phyloP scores from a whole-genome alignment of 2,329 filamentous ascomycete genomes.

The Fusarium illudens region DNA sequence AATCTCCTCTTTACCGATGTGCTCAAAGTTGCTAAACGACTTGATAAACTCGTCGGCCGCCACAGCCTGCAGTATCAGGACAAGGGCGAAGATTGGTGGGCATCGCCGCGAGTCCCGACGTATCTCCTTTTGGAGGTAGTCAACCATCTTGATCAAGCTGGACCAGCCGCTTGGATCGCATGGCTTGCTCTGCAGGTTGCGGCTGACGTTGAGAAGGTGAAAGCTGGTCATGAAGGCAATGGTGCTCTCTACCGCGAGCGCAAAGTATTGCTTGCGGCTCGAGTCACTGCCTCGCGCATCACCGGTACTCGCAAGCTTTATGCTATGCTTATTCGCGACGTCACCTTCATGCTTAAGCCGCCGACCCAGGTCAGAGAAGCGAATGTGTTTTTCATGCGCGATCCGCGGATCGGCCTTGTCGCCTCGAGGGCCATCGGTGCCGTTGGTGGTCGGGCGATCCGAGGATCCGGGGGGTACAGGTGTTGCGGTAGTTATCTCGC shows the following conservation, averaged over 20 bases:
- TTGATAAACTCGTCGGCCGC: conserved; percentile 57
- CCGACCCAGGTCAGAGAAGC: conserved; percentile 54
- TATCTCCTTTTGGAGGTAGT: conserved; percentile 51
- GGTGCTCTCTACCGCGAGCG: conserved; percentile 59
- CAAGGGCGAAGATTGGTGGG: conserved; percentile 53
- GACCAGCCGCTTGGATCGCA: conserved; percentile 54
- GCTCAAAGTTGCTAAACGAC: conserved; percentile 44
- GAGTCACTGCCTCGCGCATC: conserved; percentile 42
- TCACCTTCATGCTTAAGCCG: conserved; percentile 66
- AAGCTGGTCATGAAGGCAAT: conserved; percentile 64
- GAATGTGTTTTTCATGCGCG: conserved; percentile 49
- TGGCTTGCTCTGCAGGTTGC: conserved; percentile 54
- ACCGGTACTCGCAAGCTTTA: conserved; percentile 35
- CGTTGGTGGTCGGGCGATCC: conserved; percentile 44
- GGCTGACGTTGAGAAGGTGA: conserved; percentile 57
- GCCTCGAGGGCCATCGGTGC: conserved; percentile 42
- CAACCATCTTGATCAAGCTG: conserved; percentile 56
- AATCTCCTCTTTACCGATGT: conserved; percentile 32
- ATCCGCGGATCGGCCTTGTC: conserved; percentile 40
- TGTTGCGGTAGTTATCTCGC: conserved; percentile 51
- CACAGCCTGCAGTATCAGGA: conserved; percentile 55
- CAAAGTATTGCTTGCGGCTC: conserved; percentile 53
- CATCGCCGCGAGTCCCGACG: conserved; percentile 47
- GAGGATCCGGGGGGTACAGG: conserved; percentile 39
- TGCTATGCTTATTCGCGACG: conserved; percentile 47